Conservation (phyloP, 345 rosid genomes). For the Eucalyptus viminalis region DNA sequence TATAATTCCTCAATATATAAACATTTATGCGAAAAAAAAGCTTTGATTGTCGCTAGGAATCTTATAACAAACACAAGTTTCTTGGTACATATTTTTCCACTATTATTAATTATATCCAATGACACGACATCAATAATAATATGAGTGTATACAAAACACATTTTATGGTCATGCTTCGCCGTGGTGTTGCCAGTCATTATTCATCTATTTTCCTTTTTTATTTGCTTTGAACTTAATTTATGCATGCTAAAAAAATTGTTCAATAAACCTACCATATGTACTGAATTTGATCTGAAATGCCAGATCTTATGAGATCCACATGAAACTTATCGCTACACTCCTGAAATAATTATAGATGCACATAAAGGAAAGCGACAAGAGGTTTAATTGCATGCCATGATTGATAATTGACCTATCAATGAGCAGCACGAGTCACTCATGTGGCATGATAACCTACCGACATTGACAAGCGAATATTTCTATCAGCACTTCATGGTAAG, state of each 20-base stretch:
- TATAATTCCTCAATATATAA: not conserved
- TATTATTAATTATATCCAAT: not conserved
- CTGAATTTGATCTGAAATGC: not conserved
- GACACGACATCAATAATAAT: not conserved
- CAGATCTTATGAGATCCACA: not conserved
- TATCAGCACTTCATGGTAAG: not conserved
- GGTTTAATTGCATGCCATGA: not conserved
- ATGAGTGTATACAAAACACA: not conserved
- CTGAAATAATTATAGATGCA: not conserved
- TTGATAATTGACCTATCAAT: not conserved
- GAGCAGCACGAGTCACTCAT: not conserved
- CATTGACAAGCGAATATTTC: not conserved
- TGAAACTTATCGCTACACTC: not conserved
- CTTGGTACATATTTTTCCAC: not conserved
- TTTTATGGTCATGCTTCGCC: fast-evolving
- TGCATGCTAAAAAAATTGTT: not conserved
- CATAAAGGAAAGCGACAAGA: not conserved
- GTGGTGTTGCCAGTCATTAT: not conserved
- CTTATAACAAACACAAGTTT: not conserved
- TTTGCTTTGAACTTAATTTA: not conserved
- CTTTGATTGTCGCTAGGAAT: not conserved
- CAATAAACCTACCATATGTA: not conserved
- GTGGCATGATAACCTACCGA: not conserved
- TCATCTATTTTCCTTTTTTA: not conserved
- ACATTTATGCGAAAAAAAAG: not conserved